Evolutionary conservation across 108 stramenopile genomes (phyloP).

Genomic region (Discostella stelligeroides): DNA sequence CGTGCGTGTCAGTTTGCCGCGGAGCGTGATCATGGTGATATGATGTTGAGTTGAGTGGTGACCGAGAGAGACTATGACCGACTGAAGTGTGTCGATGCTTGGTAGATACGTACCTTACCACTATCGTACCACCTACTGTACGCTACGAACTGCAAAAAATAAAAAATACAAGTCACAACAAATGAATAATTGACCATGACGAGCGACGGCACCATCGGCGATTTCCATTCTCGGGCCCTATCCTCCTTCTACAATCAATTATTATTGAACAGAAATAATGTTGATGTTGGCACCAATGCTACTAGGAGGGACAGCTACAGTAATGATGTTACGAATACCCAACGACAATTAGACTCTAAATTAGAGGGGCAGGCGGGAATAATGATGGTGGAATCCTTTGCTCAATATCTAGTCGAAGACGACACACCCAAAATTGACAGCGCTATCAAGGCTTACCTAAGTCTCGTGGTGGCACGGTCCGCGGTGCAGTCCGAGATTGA

Average conservation of each 20-base stretch:
- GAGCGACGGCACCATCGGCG: neutral
- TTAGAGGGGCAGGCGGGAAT: neutral
- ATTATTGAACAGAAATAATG: neutral
- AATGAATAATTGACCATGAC: neutral
- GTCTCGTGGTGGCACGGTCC: constrained; percentile 40
- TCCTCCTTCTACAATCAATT: constrained; percentile 20
- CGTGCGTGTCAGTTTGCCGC: constrained; percentile 43
- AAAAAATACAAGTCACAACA: no score
- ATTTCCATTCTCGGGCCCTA: constrained; percentile 15
- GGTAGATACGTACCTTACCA: no score
- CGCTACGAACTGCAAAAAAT: no score
- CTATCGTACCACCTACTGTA: no score
- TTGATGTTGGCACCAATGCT: neutral
- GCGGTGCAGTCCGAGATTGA: constrained; percentile 24
- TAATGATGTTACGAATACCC: neutral
- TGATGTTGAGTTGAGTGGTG: no score
- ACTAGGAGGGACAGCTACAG: neutral
- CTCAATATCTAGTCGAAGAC: constrained; percentile 36
- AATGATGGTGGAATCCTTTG: constrained; percentile 9
- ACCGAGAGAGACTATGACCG: no score
- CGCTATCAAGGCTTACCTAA: constrained; percentile 36
- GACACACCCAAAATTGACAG: constrained; percentile 42
- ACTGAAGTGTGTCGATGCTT: no score
- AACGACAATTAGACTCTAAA: neutral
- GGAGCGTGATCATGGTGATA: constrained; percentile 43